A percentile compares a stretch with the other conserved stretches of the same genome.
Conservation (phyloP, 2,329 filamentous ascomycete species). For the Botrytis tulipae region DNA sequence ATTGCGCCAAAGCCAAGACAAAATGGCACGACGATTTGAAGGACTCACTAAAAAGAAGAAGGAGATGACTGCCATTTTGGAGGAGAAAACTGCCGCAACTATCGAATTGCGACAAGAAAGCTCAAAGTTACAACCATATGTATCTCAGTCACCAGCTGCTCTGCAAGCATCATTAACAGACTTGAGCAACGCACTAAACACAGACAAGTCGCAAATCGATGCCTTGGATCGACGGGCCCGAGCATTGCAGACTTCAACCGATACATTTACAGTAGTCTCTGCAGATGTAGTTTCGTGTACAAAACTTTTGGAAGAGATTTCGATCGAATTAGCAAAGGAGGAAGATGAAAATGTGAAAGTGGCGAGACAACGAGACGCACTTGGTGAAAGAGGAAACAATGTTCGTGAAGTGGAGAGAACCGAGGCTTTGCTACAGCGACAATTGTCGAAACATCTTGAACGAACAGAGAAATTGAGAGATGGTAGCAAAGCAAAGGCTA, state of each 20-base stretch:
- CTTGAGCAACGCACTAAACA: slow-evolving; percentile 71
- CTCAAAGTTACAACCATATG: slow-evolving; percentile 86
- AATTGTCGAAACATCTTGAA: slow-evolving; percentile 81
- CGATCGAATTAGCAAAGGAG: slow-evolving; percentile 80
- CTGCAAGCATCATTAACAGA: slow-evolving; percentile 81
- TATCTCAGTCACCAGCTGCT: slow-evolving; percentile 79
- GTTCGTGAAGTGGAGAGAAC: slow-evolving; percentile 89
- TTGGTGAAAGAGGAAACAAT: slow-evolving; percentile 84
- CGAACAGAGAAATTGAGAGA: slow-evolving; percentile 80
- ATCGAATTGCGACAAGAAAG: slow-evolving; percentile 78
- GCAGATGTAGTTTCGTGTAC: slow-evolving; percentile 85
- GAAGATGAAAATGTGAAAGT: slow-evolving; percentile 85
- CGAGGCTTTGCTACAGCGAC: slow-evolving; percentile 78
- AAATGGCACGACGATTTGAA: slow-evolving; percentile 78
- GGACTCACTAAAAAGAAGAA: slow-evolving; percentile 78
- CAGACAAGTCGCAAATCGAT: slow-evolving; percentile 83
- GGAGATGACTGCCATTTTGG: slow-evolving; percentile 68
- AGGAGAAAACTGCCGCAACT: slow-evolving; percentile 69
- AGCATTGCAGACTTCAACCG: slow-evolving; percentile 85
- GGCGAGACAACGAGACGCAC: slow-evolving; percentile 76
- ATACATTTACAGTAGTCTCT: slow-evolving; percentile 82
- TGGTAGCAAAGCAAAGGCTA: slow-evolving; percentile 77
- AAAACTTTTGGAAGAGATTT: slow-evolving; percentile 84
- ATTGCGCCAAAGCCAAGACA: slow-evolving; percentile 76
- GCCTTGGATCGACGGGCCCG: slow-evolving; percentile 81